A percentile compares a stretch with the other conserved stretches of the same genome.
Evolutionary conservation across 2,329 filamentous ascomycete species (phyloP).

Genomic region (Zopfia rhizophila): DNA sequence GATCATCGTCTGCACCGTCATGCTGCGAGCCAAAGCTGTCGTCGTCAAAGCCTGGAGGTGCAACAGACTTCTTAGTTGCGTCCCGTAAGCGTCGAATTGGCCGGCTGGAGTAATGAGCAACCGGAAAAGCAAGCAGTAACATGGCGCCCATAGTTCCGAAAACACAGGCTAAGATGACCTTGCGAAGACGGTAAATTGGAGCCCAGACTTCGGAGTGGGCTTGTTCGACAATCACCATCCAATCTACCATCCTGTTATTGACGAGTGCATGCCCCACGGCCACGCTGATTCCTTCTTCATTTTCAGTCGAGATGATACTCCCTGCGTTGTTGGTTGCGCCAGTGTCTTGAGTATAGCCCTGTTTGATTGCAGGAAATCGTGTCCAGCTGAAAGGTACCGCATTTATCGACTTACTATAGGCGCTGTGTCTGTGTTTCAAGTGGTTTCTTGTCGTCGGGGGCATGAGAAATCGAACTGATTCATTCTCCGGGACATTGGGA

Average conservation of each 20-base stretch:
- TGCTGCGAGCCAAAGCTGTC: slow-evolving; percentile 50
- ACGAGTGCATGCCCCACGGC: slow-evolving; percentile 84
- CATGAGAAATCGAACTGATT: slow-evolving; percentile 43
- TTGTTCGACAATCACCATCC: slow-evolving; percentile 85
- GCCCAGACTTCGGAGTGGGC: slow-evolving; percentile 76
- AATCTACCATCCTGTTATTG: slow-evolving; percentile 75
- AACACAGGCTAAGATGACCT: slow-evolving; percentile 83
- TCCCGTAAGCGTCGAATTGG: slow-evolving; percentile 81
- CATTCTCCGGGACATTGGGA: slow-evolving; percentile 32
- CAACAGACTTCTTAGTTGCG: slow-evolving; percentile 78
- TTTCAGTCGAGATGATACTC: slow-evolving; percentile 72
- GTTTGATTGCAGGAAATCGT: slow-evolving; percentile 70
- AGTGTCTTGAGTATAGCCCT: slow-evolving; percentile 65
- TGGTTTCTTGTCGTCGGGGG: slow-evolving; percentile 41
- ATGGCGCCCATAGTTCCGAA: slow-evolving; percentile 83
- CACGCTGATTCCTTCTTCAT: slow-evolving; percentile 76
- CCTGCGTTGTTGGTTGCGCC: slow-evolving; percentile 73
- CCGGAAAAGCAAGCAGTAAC: slow-evolving; percentile 76
- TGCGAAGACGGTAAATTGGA: slow-evolving; percentile 78
- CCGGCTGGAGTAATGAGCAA: slow-evolving; percentile 82
- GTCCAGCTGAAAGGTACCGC: slow-evolving; percentile 65
- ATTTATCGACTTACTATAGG: slow-evolving; percentile 36
- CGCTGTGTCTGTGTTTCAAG: slow-evolving; percentile 36
- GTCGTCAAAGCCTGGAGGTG: slow-evolving; percentile 68
- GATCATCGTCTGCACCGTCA: slow-evolving; percentile 55